Base-by-base conservation (phyloP, 2,329 filamentous ascomycete species). In the Fusarium papillatum region DNA sequence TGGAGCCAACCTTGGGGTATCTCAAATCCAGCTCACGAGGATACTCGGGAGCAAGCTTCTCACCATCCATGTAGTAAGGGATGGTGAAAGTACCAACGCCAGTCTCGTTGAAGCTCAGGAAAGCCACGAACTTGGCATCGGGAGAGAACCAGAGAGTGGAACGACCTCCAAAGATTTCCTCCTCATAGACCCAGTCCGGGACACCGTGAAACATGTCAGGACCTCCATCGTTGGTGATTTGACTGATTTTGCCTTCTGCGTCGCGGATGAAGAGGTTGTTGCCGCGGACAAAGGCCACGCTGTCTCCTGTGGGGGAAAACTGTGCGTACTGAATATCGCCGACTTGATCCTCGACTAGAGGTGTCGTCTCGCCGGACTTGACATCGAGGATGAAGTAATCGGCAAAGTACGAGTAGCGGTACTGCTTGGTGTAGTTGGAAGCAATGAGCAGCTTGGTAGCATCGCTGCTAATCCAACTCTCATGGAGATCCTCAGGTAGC, bases 91-190 rank as follows among this genome's bases (percentile, higher is more conserved):
- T 93, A 5, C 87, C 88, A 9, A 94, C 93, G 1, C 91, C 92
- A 0, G 92, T 93, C 85, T 94, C 92, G 81, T 98, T 96, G 9
- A 97, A 98, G 60, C 95, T 93, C 72, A 98, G 86, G 82, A 97
- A 98, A 6, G 96, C 95, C 68, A 98, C 84, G 81, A 94, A 98
- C 79, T 95, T 93, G 46, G 95, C 95, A 82, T 97, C 95, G 29
- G 93, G 90, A 19, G 95, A 96, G 94, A 95, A 98, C 96, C 96
- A 98, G 1, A 96, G 95, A 2, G 94, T 95, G 71, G 90, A 95
- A 76, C 95, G 94, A 2, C 90, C 91, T 7, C 87, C 84, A 73
- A 98, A 94, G 5, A 86, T 82, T 68, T 86, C 84, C 70, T 88
- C 87, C 81, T 97, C 95, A 78, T 97, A 98, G 0, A 98, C 96